phyloP scores from a whole-genome alignment of 352 stramenopile genomes.

The Elongisporangium prolatum region DNA sequence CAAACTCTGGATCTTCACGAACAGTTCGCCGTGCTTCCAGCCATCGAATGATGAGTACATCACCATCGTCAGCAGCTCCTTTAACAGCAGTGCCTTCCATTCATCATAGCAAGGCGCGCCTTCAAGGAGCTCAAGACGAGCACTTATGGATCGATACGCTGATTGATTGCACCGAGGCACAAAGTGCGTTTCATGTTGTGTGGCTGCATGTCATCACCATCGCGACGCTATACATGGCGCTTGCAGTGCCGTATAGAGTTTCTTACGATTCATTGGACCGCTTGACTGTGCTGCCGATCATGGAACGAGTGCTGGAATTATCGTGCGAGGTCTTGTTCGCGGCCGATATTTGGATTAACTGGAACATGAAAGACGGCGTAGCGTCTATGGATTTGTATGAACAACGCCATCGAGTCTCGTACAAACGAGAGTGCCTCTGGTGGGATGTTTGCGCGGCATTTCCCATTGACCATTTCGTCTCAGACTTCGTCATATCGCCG shows the following conservation, averaged over 20 bases:
- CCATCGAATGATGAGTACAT: not conserved
- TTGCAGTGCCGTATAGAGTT: slow-evolving; percentile 35
- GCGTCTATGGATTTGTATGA: slow-evolving; percentile 53
- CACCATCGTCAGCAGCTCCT: not conserved
- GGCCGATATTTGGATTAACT: slow-evolving; percentile 60
- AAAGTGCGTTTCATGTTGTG: slow-evolving; percentile 32
- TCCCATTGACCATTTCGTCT: slow-evolving; percentile 48
- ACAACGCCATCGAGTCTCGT: slow-evolving; percentile 27
- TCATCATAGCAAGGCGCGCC: slow-evolving; percentile 1
- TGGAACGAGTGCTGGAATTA: slow-evolving; percentile 25
- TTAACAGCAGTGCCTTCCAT: not conserved
- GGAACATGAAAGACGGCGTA: slow-evolving; percentile 39
- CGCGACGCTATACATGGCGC: slow-evolving; percentile 35
- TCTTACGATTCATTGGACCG: slow-evolving; percentile 33
- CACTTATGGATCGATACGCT: slow-evolving; percentile 12
- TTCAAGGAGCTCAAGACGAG: not conserved
- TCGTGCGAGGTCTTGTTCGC: slow-evolving; percentile 41
- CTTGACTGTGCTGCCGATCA: slow-evolving; percentile 12
- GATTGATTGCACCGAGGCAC: slow-evolving; percentile 33
- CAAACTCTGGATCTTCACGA: not conserved
- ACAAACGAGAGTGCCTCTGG: slow-evolving; percentile 26
- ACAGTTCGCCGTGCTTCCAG: slow-evolving; percentile 6
- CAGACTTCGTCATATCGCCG: slow-evolving; percentile 35
- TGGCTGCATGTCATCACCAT: slow-evolving; percentile 28
- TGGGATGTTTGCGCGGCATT: slow-evolving; percentile 40